Evolutionary conservation across 306 rosid species (phyloP), one percentile per base, ranked within the genome.

Genomic region (Quercus gilva): DNA sequence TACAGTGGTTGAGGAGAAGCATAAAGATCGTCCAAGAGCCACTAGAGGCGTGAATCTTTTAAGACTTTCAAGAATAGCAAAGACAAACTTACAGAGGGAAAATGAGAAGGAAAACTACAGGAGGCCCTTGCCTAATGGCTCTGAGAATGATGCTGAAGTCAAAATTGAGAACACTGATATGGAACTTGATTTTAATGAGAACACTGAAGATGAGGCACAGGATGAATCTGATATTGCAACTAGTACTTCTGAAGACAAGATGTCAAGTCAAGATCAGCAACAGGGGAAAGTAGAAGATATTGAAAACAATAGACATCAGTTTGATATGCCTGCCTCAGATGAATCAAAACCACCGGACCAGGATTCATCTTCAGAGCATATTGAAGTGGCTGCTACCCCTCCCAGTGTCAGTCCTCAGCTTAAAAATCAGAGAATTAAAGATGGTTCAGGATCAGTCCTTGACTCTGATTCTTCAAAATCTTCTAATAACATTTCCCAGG

Each of bases 71-170:
- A 91, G 96, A 85, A 93, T 95, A 80, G 99, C 96, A 65, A 95
- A 91, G 83, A 70, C 85, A 82, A 95, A 93, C 84, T 86, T 95
- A 81, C 94, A 91, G 64, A 91, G 88, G 84, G 99, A 95, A 81
- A 95, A 95, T 84, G 99, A 95, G 85, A 95, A 95, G 89, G 99
- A 95, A 86, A 95, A 95, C 79, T 95, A 93, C 69, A 84, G 99
- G 69, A 92, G 99, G 76, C 97, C 90, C 69, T 28, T 95, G 86
- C 85, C 93, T 78, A 84, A 85, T 74, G 81, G 51, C 77, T 83
- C 92, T 28, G 87, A 89, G 85, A 93, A 91, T 85, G 97, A 87
- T 85, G 85, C 96, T 13, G 98, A 95, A 86, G 99, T 95, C 78
- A 93, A 91, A 88, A 89, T 91, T 82, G 97, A 95, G 93, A 93